Base-by-base conservation (phyloP, 768 basidiomycete genomes). In the Austroboletus eburneus region DNA sequence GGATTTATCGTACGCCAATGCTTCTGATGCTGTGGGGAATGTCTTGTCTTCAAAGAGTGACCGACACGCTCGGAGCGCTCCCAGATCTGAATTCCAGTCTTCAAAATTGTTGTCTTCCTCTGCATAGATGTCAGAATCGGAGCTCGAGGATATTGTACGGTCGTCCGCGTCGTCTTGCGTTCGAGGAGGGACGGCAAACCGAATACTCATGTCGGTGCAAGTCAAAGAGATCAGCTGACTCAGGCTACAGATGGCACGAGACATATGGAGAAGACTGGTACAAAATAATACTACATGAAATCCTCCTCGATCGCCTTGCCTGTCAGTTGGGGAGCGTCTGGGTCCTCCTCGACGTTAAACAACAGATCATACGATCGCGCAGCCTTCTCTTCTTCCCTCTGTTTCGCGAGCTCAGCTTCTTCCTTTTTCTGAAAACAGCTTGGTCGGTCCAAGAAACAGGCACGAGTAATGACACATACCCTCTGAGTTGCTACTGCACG, bases 251-350 rank as follows among this genome's bases (percentile, higher is more conserved):
- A n/a, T n/a, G n/a, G n/a, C n/a, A n/a, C n/a, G n/a, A n/a, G n/a
- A n/a, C n/a, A n/a, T n/a, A n/a, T n/a, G n/a, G n/a, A n/a, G n/a
- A n/a, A n/a, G n/a, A n/a, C n/a, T n/a, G n/a, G n/a, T n/a, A n/a
- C n/a, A n/a, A n/a, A n/a, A n/a, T n/a, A n/a, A n/a, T n/a, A 45
- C 76, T 69, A 91, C 87, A 92, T 92, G 62, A 92, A 92, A 62
- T 92, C 90, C 40, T 92, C 89, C 63, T 91, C 88, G 58, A 90
- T 70, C 57, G 89, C 90, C 54, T 78, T 75, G 12, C 80, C 86
- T 3, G 81, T 82, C 65, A 79, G 79, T 53, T 70, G 69, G 20
- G 72, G 72, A 10, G 49, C 70, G 25, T 69, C 64, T 10, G 81
- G 79, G 22, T 81, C 81, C 45, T 76, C 77, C 37, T 81, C 79